phyloP scores from a whole-genome alignment of 768 basidiomycete genomes.

The Basidioascus undulatus region DNA sequence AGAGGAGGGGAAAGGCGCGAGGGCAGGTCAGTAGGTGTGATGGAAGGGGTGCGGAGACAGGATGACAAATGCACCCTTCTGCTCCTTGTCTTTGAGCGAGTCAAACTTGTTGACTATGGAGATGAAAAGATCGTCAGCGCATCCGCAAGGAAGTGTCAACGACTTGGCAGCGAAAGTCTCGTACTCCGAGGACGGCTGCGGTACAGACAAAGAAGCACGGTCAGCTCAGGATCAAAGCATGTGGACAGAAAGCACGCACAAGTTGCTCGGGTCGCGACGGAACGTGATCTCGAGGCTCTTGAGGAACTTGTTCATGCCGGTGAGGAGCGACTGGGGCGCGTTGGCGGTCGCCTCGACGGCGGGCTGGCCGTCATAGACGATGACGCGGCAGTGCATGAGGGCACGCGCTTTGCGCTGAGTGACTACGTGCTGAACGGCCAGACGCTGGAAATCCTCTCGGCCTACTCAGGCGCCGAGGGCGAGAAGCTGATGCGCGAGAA shows the following conservation, averaged over 20 bases:
- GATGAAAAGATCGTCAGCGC: no score
- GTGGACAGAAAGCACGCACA: no score
- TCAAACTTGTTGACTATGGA: constrained; percentile 26
- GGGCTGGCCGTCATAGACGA: constrained; percentile 71
- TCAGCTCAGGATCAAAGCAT: not conserved
- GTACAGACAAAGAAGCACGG: not conserved
- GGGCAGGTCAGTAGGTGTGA: no score
- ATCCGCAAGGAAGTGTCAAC: no score
- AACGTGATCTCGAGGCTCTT: constrained; percentile 91
- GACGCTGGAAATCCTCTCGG: no score
- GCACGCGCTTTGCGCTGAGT: no score
- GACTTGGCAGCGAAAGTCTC: no score
- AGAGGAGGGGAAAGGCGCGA: no score
- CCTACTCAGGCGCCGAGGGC: no score
- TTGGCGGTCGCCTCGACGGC: constrained; percentile 60
- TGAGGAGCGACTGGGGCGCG: constrained; percentile 62
- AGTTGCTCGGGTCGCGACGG: constrained; percentile 89
- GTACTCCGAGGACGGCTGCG: constrained; percentile 3
- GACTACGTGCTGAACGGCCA: constrained; percentile 99
- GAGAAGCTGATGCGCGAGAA: not conserved
- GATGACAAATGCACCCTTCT: no score
- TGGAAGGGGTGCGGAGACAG: no score
- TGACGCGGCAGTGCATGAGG: constrained; percentile 89
- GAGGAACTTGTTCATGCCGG: constrained; percentile 96
- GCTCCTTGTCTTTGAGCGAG: constrained; percentile 23